A percentile compares a stretch with the other conserved stretches of the same genome.
These are phyloP conservation scores for Coemansia sp. DNA, from an alignment of 192 early-diverging fungal genomes.

Conservation along the genomic window DNA sequence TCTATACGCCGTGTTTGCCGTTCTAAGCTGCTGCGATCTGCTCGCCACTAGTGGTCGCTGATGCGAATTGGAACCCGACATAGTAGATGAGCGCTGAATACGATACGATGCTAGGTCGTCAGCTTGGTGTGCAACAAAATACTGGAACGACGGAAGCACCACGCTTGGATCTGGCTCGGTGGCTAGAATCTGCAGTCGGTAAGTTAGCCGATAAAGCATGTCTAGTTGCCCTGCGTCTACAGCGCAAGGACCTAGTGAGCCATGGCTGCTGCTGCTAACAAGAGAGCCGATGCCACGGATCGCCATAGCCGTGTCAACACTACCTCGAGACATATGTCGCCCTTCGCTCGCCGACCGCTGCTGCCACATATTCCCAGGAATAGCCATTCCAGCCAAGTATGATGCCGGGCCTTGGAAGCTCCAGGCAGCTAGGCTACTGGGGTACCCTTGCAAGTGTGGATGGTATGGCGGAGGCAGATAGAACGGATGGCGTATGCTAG, in stretches of 20 bases:
- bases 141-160: conserved; percentile 42
- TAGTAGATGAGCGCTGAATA: conserved; percentile 39
- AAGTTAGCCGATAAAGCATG: conserved; percentile 31
- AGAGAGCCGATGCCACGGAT: conserved; percentile 1
- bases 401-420: conserved; percentile 34
- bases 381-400: conserved; percentile 17
- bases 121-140: conserved; percentile 33
- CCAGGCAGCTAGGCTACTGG: conserved; percentile 16
- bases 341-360: conserved; percentile 1
- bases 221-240: conserved; percentile 37
- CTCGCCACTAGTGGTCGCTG: not conserved
- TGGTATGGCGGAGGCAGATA: conserved; percentile 35
- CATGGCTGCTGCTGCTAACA: not conserved
- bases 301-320: conserved; percentile 25
- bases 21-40: not conserved
- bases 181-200: conserved; percentile 46
- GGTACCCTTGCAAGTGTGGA: conserved; percentile 16
- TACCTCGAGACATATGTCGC: conserved; percentile 31
- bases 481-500: conserved; percentile 20
- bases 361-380: conserved; percentile 21
- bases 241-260: not conserved
- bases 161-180: conserved; percentile 27
- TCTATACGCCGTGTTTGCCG: not conserved
- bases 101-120: conserved; percentile 26
- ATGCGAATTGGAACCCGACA: conserved; percentile 15